Percentiles rank a stretch among this genome's conserved stretches.
Evolutionary conservation across 352 stramenopile species (phyloP).

Genomic region (Elongisporangium undulatum): DNA sequence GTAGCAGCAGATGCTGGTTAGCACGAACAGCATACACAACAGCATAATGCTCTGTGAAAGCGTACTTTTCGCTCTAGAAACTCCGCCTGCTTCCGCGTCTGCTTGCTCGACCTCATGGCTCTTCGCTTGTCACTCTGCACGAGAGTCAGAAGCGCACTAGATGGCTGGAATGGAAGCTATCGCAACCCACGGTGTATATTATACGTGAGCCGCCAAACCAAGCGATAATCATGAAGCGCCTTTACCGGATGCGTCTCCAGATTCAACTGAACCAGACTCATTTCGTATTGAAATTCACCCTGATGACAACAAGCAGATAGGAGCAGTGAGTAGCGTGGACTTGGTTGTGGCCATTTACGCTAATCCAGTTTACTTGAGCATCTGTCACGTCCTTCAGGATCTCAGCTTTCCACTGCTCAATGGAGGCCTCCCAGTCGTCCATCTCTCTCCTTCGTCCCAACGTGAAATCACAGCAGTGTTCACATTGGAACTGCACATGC

Average conservation of each 20-base stretch:
- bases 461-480: background rate
- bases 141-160: slow-evolving; percentile 36
- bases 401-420: background rate
- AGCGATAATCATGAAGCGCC: background rate
- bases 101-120: slow-evolving; percentile 21
- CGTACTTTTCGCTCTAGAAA: slow-evolving; percentile 52
- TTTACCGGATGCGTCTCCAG: slow-evolving; percentile 41
- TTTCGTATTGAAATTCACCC: slow-evolving; percentile 3
- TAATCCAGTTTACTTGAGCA: background rate
- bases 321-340: background rate
- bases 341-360: background rate
- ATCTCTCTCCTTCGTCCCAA: background rate
- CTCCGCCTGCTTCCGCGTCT: slow-evolving; percentile 29
- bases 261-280: slow-evolving; percentile 30
- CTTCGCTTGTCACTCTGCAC: slow-evolving; percentile 30
- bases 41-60: background rate
- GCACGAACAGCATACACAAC: background rate
- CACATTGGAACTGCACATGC: background rate
- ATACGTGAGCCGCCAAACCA: background rate
- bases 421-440: background rate
- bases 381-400: background rate
- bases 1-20: background rate
- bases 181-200: background rate
- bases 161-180: slow-evolving; percentile 52
- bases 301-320: background rate